Percentiles rank a stretch among this genome's conserved stretches.
These are phyloP conservation scores for Chlorella vulgaris DNA, from an alignment of 139 green algal genomes.

Conservation along the genomic window DNA sequence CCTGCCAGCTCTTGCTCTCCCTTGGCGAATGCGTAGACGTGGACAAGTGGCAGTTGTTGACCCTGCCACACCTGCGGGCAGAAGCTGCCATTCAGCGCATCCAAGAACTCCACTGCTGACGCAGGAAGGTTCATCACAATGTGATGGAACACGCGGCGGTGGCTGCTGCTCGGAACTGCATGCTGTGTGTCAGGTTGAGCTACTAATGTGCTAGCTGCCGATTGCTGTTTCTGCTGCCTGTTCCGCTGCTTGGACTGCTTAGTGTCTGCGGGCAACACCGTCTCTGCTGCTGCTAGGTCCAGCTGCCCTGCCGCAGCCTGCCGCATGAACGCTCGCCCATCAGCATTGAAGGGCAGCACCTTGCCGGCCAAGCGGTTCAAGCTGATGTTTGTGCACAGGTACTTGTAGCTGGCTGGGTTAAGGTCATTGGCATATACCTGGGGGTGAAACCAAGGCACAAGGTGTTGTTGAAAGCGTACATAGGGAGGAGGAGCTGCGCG, in stretches of 20 bases:
- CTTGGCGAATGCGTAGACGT: constrained; percentile 93
- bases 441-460: not conserved
- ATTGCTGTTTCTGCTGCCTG: not conserved
- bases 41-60: constrained; percentile 77
- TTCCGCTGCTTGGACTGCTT: constrained; percentile 1
- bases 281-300: not conserved
- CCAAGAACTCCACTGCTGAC: constrained; percentile 88
- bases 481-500: too few relatives aligned
- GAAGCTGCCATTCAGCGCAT: constrained; percentile 81
- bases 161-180: constrained; percentile 27
- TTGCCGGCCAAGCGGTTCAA: constrained; percentile 86
- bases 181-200: too few relatives aligned
- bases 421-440: constrained; percentile 97
- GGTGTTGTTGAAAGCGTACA: too few relatives aligned
- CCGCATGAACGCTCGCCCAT: constrained; percentile 70
- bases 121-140: constrained; percentile 95
- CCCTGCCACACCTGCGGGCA: constrained; percentile 62
- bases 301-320: constrained; percentile 9
- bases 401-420: constrained; percentile 86
- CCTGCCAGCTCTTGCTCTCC: constrained; percentile 69
- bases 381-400: constrained; percentile 77
- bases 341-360: constrained; percentile 74
- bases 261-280: not conserved
- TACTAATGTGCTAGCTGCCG: too few relatives aligned
- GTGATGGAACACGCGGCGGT: constrained; percentile 61